Conservation (phyloP, 1,139 yeast species). For the Protomyces pachydermus region DNA sequence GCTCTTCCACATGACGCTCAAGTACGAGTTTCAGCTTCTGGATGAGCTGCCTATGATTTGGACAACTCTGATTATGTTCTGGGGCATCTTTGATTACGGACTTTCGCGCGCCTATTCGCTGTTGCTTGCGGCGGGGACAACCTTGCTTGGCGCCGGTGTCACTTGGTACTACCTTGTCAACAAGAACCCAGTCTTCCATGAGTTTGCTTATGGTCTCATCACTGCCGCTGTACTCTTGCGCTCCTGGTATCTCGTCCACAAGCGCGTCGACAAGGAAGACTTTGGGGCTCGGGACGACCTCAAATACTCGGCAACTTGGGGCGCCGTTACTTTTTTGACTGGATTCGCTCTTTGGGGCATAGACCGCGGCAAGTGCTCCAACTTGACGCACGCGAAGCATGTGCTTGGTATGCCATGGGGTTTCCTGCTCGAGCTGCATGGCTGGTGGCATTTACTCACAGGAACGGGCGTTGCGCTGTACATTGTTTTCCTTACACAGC, state of each 20-base stretch:
- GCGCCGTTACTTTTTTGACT: constrained; percentile 57
- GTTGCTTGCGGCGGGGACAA: constrained; percentile 37
- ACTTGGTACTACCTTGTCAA: constrained; percentile 61
- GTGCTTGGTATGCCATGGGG: constrained; percentile 82
- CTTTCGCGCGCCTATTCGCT: constrained; percentile 43
- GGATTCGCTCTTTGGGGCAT: constrained; percentile 83
- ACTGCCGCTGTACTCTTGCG: constrained; percentile 58
- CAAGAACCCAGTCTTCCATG: constrained; percentile 84
- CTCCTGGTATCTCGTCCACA: constrained; percentile 50
- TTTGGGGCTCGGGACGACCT: constrained; percentile 47
- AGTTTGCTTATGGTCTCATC: constrained; percentile 64
- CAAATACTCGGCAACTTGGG: constrained; percentile 53
- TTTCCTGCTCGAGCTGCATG: constrained; percentile 55
- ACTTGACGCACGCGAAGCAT: constrained; percentile 60
- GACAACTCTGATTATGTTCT: constrained; percentile 91
- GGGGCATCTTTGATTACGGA: constrained; percentile 75
- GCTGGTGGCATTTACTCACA: constrained; percentile 34
- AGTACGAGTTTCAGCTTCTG: constrained; percentile 69
- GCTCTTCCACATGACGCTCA: constrained; percentile 92
- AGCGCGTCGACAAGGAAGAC: constrained; percentile 47
- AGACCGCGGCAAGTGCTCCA: constrained; percentile 74
- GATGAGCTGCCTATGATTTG: constrained; percentile 98
- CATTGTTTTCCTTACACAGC: constrained; percentile 57
- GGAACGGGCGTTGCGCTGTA: constrained; percentile 55
- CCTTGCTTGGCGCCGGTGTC: constrained; percentile 55